These are phyloP conservation scores for Aquilaria yunnanensis DNA, from an alignment of 345 rosid genomes.

Conservation along the genomic window DNA sequence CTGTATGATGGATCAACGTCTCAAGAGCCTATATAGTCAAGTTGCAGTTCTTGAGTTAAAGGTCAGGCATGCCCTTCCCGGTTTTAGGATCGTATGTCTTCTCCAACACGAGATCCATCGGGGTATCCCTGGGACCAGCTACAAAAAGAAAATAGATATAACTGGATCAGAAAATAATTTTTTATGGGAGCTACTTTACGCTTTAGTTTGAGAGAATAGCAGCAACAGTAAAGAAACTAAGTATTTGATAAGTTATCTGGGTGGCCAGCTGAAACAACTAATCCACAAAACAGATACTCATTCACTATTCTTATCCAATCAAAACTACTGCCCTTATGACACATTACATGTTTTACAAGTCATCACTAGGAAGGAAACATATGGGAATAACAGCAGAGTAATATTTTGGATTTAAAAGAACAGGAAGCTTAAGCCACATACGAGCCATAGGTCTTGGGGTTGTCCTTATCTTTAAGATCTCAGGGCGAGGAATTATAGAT, in stretches of 20 bases:
- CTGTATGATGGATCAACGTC: no score
- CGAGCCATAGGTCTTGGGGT: slow-evolving; percentile 88
- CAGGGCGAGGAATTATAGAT: slow-evolving; percentile 90
- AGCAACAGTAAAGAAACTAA: no score
- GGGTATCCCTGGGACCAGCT: slow-evolving; percentile 96
- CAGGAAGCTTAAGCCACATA: slow-evolving; percentile 21
- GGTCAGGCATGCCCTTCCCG: slow-evolving; percentile 96
- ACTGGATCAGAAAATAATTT: neutral
- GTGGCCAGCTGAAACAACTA: no score
- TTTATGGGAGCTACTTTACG: no score
- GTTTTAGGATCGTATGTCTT: slow-evolving; percentile 76
- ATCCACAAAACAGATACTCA: no score
- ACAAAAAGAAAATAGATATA: slow-evolving; percentile 12
- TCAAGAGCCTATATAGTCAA: no score
- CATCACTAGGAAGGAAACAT: no score
- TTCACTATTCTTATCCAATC: no score
- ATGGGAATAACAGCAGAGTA: neutral
- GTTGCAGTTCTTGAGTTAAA: slow-evolving; percentile 23
- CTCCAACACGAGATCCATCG: slow-evolving; percentile 68
- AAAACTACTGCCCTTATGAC: no score
- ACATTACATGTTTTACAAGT: no score
- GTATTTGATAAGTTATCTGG: no score
- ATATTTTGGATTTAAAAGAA: neutral
- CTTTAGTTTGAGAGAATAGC: no score
- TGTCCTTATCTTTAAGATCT: slow-evolving; percentile 78